Percentiles rank a stretch among this genome's conserved stretches.
phyloP scores from a whole-genome alignment of 345 rosid species.

The Hypericum androsaemum region DNA sequence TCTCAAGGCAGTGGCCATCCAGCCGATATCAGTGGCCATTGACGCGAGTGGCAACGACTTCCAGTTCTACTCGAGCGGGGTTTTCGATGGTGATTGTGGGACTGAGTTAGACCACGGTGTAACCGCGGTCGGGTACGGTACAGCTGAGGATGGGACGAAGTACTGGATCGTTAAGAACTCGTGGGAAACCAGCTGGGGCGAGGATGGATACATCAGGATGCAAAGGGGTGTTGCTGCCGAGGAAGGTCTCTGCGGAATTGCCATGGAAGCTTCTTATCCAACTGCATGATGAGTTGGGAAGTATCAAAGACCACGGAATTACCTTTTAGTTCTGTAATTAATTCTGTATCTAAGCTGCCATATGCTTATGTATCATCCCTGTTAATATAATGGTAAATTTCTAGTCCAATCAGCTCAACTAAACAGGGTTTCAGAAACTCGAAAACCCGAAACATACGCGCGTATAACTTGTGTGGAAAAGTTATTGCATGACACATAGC shows the following conservation, averaged over 20 bases:
- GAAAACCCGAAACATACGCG: no score
- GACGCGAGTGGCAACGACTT: slow-evolving; percentile 22
- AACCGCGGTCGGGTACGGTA: slow-evolving; percentile 48
- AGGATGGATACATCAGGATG: slow-evolving; percentile 43
- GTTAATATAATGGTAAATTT: no score
- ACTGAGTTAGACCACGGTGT: slow-evolving; percentile 34
- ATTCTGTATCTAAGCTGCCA: no score
- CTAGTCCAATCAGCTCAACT: no score
- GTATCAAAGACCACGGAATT: slow-evolving; percentile 16
- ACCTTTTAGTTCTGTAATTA: no score
- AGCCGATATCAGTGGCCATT: slow-evolving; percentile 44
- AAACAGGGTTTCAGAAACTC: no score
- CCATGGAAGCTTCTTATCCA: slow-evolving; percentile 34
- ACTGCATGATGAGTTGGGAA: slow-evolving; percentile 10
- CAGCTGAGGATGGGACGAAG: slow-evolving; percentile 24
- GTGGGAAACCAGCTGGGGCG: slow-evolving; percentile 56
- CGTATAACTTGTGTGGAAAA: no score
- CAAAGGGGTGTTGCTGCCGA: slow-evolving; percentile 26
- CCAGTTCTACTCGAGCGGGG: slow-evolving; percentile 30
- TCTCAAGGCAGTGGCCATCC: slow-evolving; percentile 35
- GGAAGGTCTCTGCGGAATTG: slow-evolving; percentile 51
- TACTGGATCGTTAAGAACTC: slow-evolving; percentile 62
- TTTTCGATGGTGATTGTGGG: slow-evolving; percentile 34
- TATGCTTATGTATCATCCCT: no score
- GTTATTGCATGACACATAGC: no score